phyloP scores from a whole-genome alignment of 768 basidiomycete species.

The Chalciporus pseudorubinellus region DNA sequence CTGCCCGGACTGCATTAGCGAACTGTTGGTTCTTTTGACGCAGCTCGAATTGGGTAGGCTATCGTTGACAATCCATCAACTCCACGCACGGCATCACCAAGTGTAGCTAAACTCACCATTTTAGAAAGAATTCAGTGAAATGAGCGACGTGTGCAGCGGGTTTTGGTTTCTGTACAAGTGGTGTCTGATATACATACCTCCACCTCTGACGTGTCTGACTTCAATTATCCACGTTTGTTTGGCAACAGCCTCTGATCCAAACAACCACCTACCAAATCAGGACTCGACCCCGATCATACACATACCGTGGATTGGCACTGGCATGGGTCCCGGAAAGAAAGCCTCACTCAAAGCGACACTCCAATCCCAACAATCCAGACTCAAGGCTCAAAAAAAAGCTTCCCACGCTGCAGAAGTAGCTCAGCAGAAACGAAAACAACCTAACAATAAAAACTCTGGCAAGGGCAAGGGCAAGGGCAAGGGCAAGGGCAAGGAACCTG shows the following conservation, averaged over 20 bases:
- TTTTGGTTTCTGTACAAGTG: neutral
- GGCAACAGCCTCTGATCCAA: slow-evolving; percentile 28
- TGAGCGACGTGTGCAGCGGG: slow-evolving; percentile 26
- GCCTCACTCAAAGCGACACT: slow-evolving; percentile 61
- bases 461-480: slow-evolving; percentile 43
- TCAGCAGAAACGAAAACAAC: slow-evolving; percentile 43
- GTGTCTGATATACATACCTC: neutral
- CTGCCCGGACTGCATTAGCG: slow-evolving; percentile 64
- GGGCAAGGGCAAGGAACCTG: slow-evolving; percentile 38
- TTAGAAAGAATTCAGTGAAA: slow-evolving; percentile 10
- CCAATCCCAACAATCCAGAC: slow-evolving; percentile 64
- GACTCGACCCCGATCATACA: neutral
- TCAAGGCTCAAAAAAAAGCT: slow-evolving; percentile 62
- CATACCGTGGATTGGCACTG: neutral
- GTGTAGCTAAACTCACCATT: slow-evolving; percentile 32
- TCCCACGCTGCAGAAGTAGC: slow-evolving; percentile 42
- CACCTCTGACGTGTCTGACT: slow-evolving; percentile 17
- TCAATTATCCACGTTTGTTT: slow-evolving; percentile 26
- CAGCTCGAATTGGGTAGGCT: slow-evolving; percentile 84
- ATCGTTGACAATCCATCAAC: slow-evolving; percentile 1
- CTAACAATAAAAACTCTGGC: slow-evolving; percentile 25
- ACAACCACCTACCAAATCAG: slow-evolving; percentile 19
- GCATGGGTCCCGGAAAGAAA: slow-evolving; percentile 53
- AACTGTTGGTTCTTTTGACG: slow-evolving; percentile 80
- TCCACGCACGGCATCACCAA: neutral